A percentile compares a stretch with the other conserved stretches of the same genome.
Evolutionary conservation across 257 asterid genomes (phyloP).

Genomic region (Lavandula angustifolia): DNA sequence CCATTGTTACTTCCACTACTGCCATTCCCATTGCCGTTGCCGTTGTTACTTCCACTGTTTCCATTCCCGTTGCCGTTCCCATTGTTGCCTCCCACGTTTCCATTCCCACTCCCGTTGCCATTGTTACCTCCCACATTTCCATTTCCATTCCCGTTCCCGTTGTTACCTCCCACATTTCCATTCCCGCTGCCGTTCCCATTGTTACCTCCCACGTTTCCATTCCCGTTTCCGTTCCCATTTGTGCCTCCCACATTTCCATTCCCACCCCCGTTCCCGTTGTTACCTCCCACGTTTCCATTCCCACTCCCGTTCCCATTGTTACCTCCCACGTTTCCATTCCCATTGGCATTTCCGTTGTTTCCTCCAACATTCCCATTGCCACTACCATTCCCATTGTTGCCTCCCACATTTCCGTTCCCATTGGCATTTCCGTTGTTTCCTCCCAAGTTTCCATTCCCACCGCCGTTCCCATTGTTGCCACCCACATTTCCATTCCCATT

Average conservation of each 20-base stretch:
- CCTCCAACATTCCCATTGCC: conserved; percentile 5
- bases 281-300: conserved; percentile 10
- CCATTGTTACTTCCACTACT: conserved; percentile 15
- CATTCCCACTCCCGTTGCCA: conserved; percentile 6
- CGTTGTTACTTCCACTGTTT: neutral
- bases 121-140: conserved; percentile 6
- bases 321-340: neutral
- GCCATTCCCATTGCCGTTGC: neutral
- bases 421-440: conserved; percentile 18
- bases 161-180: neutral
- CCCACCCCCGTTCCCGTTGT: conserved; percentile 11
- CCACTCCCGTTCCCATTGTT: conserved; percentile 9
- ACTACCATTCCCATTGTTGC: conserved; percentile 23
- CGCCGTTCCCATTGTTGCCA: conserved; percentile 7
- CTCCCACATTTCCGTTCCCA: conserved; percentile 8
- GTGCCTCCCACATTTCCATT: neutral
- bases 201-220: conserved; percentile 5
- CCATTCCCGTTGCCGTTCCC: conserved; percentile 12
- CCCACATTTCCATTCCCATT: conserved; percentile 10
- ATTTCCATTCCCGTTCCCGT: neutral
- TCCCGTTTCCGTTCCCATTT: conserved; percentile 19
- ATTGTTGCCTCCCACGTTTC: neutral
- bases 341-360: conserved; percentile 20
- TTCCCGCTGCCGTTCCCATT: conserved; percentile 24
- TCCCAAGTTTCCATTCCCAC: conserved; percentile 9